phyloP scores from a whole-genome alignment of 306 rosid genomes.

The Vachellia pachyceras region DNA sequence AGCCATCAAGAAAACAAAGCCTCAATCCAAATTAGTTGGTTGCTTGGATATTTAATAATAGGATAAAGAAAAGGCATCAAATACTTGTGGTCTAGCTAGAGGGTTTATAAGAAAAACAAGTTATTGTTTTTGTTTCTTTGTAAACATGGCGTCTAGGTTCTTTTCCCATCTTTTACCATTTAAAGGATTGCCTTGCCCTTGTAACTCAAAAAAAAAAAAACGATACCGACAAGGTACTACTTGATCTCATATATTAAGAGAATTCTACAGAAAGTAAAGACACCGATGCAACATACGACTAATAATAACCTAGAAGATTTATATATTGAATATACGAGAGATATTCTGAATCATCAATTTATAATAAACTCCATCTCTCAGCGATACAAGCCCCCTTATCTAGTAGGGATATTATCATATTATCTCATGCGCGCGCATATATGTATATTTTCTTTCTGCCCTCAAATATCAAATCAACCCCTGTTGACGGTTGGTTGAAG shows the following conservation, averaged over 20 bases:
- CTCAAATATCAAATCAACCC: neutral
- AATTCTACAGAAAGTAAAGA: constrained; percentile 28
- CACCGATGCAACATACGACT: neutral
- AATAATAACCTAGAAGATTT: neutral
- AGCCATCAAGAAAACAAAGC: too few relatives aligned
- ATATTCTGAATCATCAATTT: constrained; percentile 27
- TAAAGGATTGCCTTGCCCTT: too few relatives aligned
- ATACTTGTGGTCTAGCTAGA: too few relatives aligned
- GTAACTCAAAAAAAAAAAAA: neutral
- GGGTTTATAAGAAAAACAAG: too few relatives aligned
- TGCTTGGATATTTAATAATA: too few relatives aligned
- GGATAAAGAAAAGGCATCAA: too few relatives aligned
- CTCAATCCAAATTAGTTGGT: too few relatives aligned
- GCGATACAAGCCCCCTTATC: neutral
- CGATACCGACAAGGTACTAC: constrained; percentile 15
- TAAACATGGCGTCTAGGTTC: too few relatives aligned
- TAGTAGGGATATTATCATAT: neutral
- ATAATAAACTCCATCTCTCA: constrained; percentile 6
- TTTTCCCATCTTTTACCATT: too few relatives aligned
- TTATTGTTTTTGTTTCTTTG: too few relatives aligned
- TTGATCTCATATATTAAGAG: neutral
- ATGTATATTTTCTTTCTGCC: neutral
- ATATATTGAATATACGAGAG: neutral
- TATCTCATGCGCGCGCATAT: neutral
- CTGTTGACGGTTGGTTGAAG: neutral